Evolutionary conservation across 768 basidiomycete species (phyloP).

Genomic region (Rickenella mellea): DNA sequence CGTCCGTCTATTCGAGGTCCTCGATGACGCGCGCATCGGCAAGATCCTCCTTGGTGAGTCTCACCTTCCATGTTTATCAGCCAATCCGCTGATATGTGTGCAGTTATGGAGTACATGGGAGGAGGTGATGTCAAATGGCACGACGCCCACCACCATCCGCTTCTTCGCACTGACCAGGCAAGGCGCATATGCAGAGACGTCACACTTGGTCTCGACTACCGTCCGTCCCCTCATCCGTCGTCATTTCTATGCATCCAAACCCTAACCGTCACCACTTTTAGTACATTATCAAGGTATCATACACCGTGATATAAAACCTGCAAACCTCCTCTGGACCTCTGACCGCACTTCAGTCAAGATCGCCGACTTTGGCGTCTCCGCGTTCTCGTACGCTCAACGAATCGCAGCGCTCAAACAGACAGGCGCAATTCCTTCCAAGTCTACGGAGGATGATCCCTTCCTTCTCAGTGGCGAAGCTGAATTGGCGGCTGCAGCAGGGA

Average conservation of each 20-base stretch:
- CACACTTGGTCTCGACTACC: constrained; percentile 88
- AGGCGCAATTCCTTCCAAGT: no score
- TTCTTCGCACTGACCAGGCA: constrained; percentile 76
- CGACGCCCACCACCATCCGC: constrained; percentile 50
- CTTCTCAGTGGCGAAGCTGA: no score
- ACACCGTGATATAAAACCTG: constrained; percentile 98
- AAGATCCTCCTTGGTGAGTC: constrained; percentile 90
- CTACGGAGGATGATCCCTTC: no score
- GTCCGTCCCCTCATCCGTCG: constrained; percentile 28
- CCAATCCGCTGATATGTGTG: neutral
- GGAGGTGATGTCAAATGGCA: constrained; percentile 95
- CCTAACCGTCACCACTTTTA: constrained; percentile 21
- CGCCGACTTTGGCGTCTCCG: constrained; percentile 95
- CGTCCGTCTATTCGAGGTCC: constrained; percentile 85
- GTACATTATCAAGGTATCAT: constrained; percentile 98
- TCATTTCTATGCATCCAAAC: constrained; percentile 4
- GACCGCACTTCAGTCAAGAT: constrained; percentile 91
- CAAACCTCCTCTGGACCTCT: constrained; percentile 86
- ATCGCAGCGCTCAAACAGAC: no score
- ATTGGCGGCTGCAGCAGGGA: constrained; percentile 69
- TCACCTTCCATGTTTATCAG: constrained; percentile 1
- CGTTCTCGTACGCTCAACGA: constrained; percentile 88
- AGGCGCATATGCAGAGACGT: constrained; percentile 87
- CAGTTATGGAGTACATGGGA: constrained; percentile 94
- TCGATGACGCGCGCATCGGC: constrained; percentile 81